phyloP scores from a whole-genome alignment of 495 filamentous ascomycete species.

The Penicillium coprophilum region DNA sequence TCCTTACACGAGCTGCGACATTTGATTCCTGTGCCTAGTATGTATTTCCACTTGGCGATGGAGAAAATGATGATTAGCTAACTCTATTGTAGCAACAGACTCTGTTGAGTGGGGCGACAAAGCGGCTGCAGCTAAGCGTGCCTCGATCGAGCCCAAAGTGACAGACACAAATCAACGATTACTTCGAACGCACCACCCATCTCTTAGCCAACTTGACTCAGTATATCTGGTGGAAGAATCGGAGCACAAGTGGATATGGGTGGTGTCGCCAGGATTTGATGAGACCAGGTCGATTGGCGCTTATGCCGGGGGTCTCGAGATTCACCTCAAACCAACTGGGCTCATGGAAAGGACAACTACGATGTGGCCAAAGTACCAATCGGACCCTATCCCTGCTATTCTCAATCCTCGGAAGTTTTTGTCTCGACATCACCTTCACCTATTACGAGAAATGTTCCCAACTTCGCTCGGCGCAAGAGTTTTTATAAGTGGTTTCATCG shows the following conservation, averaged over 20 bases:
- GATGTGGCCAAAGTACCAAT: slow-evolving; percentile 4
- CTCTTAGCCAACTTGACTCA: not conserved
- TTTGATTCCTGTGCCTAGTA: not conserved
- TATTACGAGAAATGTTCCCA: slow-evolving; percentile 11
- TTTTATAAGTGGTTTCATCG: slow-evolving; percentile 14
- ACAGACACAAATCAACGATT: not conserved
- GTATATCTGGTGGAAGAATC: slow-evolving; percentile 2
- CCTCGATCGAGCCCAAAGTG: slow-evolving; percentile 1
- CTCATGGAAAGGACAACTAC: slow-evolving; percentile 6
- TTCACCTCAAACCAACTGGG: slow-evolving; percentile 1
- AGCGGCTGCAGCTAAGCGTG: slow-evolving; percentile 3
- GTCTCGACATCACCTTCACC: slow-evolving; percentile 7
- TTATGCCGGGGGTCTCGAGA: slow-evolving; percentile 1
- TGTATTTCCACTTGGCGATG: not conserved
- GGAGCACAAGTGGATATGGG: slow-evolving; percentile 3
- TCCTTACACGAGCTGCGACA: not conserved
- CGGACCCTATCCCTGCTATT: slow-evolving; percentile 7
- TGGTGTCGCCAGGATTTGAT: not conserved
- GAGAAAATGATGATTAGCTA: not conserved
- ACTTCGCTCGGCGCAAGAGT: slow-evolving; percentile 10
- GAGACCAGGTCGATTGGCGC: not conserved
- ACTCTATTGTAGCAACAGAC: slow-evolving; percentile 1
- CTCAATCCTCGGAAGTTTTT: slow-evolving; percentile 14
- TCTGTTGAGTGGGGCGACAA: slow-evolving; percentile 2
- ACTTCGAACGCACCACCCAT: slow-evolving; percentile 5